A percentile compares a stretch with the other conserved stretches of the same genome.
Evolutionary conservation across 169 alveolate species (phyloP).

Genomic region (Plasmodium fragile): DNA sequence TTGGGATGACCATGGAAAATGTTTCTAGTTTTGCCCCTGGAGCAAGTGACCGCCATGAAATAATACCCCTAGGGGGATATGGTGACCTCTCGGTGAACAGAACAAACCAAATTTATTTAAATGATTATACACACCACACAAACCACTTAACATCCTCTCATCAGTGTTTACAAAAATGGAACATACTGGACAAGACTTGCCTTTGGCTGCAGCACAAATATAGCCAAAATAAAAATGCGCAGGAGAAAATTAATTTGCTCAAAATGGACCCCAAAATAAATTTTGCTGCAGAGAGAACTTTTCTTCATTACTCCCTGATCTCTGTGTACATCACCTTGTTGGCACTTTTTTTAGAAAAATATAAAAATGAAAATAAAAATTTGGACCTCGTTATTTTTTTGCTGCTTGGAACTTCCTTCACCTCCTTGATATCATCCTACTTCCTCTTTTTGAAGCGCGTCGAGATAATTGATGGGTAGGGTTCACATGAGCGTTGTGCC

Average conservation of each 20-base stretch:
- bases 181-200: slow-evolving; percentile 30
- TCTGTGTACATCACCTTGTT: slow-evolving; percentile 79
- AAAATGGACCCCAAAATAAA: slow-evolving; percentile 86
- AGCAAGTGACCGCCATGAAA: not conserved
- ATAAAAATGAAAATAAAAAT: slow-evolving; percentile 46
- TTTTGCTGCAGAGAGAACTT: slow-evolving; percentile 88
- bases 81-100: not conserved
- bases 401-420: slow-evolving; percentile 21
- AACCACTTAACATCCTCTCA: not conserved
- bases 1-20: not conserved
- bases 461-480: slow-evolving; percentile 42
- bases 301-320: slow-evolving; percentile 83
- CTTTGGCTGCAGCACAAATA: slow-evolving; percentile 30
- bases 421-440: slow-evolving; percentile 59
- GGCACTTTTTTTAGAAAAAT: slow-evolving; percentile 72
- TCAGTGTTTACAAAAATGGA: slow-evolving; percentile 9
- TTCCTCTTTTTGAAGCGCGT: slow-evolving; percentile 43
- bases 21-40: not conserved
- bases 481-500: no score
- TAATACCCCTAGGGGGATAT: not conserved
- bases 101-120: not conserved
- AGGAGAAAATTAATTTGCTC: slow-evolving; percentile 50
- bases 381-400: slow-evolving; percentile 16
- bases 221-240: slow-evolving; percentile 12
- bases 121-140: not conserved